phyloP scores from a whole-genome alignment of 164 flowering plant genomes.

The Umbilicus rupestris region DNA sequence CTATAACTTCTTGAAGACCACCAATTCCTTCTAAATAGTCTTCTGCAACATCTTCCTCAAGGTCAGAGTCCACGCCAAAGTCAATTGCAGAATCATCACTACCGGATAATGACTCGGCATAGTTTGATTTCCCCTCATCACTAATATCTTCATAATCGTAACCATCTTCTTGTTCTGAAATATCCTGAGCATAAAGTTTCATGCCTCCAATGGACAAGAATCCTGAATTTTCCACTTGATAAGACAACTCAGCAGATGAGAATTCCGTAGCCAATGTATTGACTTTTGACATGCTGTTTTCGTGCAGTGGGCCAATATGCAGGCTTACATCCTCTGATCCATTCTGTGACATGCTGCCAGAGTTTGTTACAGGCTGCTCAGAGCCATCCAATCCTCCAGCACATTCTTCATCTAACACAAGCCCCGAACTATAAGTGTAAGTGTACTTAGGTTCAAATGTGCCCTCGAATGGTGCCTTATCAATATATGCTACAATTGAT shows the following conservation, averaged over 20 bases:
- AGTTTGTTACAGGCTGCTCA: not conserved
- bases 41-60: conserved; percentile 4
- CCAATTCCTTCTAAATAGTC: conserved; percentile 11
- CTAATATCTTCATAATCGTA: conserved; percentile 1
- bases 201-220: conserved; percentile 7
- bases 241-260: not conserved
- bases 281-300: not conserved
- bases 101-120: not conserved
- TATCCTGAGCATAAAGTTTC: conserved; percentile 2
- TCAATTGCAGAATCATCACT: conserved; percentile 3
- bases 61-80: not conserved
- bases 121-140: not conserved
- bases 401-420: conserved; percentile 2
- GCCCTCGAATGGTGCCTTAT: not conserved
- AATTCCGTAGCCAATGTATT: not conserved
- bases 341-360: not conserved
- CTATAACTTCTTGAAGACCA: not conserved
- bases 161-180: conserved; percentile 5
- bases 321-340: not conserved
- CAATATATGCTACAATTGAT: not conserved
- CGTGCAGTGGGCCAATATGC: not conserved
- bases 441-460: not conserved
- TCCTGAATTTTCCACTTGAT: conserved; percentile 2
- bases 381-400: not conserved
- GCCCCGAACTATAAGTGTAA: not conserved